Conservation (phyloP, 2,329 filamentous ascomycete species). For the Microdochium trichocladiopsis region DNA sequence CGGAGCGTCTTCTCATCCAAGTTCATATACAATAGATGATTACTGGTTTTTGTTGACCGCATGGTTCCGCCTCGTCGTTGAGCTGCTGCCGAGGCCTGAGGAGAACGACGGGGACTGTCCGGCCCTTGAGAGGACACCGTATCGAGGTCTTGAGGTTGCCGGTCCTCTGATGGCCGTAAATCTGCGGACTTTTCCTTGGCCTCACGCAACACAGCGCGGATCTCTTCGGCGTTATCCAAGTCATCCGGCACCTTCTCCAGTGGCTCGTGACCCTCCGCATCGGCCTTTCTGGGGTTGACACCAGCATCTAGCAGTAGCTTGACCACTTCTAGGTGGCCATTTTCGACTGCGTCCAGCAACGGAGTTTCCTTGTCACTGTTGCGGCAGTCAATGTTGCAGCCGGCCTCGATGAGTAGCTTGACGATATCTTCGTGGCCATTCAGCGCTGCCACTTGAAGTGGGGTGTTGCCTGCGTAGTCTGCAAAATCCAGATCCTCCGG, state of each 20-base stretch:
- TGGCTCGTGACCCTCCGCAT: slow-evolving; percentile 88
- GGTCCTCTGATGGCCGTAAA: slow-evolving; percentile 51
- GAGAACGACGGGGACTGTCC: slow-evolving; percentile 52
- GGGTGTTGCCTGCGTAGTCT: slow-evolving; percentile 95
- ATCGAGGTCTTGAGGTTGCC: slow-evolving; percentile 40
- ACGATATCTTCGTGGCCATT: slow-evolving; percentile 85
- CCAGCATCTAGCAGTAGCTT: slow-evolving; percentile 76
- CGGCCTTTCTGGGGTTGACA: slow-evolving; percentile 85
- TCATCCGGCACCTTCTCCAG: slow-evolving; percentile 75
- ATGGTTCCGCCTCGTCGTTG: slow-evolving; percentile 47
- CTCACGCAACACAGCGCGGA: slow-evolving; percentile 60
- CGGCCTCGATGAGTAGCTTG: slow-evolving; percentile 74
- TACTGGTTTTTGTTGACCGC: slow-evolving; percentile 57
- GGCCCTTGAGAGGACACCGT: slow-evolving; percentile 45
- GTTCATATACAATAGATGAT: slow-evolving; percentile 56
- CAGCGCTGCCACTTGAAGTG: slow-evolving; percentile 85
- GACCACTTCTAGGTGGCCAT: slow-evolving; percentile 85
- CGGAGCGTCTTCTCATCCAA: slow-evolving; percentile 55
- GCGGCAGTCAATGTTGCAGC: slow-evolving; percentile 74
- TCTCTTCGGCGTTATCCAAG: slow-evolving; percentile 71
- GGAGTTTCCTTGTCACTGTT: slow-evolving; percentile 86
- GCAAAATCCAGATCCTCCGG: slow-evolving; percentile 83
- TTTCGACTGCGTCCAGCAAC: slow-evolving; percentile 92
- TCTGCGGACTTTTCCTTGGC: slow-evolving; percentile 49
- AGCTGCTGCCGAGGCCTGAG: slow-evolving; percentile 32